Base-by-base conservation (phyloP, 805 yeast genomes). In the Kodamaea laetipori region DNA sequence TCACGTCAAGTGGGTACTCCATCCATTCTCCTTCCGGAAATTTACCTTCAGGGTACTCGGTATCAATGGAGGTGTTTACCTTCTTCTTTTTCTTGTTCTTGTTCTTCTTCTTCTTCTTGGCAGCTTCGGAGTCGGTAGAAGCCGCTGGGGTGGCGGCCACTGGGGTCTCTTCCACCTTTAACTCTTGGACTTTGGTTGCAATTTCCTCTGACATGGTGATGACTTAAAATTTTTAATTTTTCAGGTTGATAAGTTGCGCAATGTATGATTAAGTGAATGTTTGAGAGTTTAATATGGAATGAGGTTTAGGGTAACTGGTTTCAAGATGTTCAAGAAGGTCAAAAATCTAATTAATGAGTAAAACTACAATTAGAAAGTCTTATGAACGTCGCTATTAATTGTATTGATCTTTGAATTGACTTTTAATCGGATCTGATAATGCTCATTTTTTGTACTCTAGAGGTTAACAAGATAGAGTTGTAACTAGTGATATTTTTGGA, bases 1-100 rank as follows among this genome's bases (percentile, higher is more conserved):
- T 81, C 19, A 69, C 57, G 44, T 85, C 89, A 47, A 78, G 77
- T 8, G 79, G 80, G 58, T 90, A 89, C 43, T 89, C 95, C 62
- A 72, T 69, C 83, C 90, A 85, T 67, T 88, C 84, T 41, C 97
- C 97, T 58, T 83, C 94, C 4, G 97, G 97, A 58, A 79, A 90
- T 1, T 71, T 67, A 0, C 81, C 86, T 23, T 80, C 84, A 0
- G 92, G 84, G 63, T 78, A 92, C 40, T 81, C 71, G 33, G 74
- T 70, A 16, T 81, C 78, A 44, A 94, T 82, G 13, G 43, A 40
- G 21, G 31, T 35, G 27, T 15, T 6, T 4, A n/a, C n/a, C 52
- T 71, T 71, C 61, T 75, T 73, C 60, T 71, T 74, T 64, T 72
- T 75, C 57, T 71, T 78, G 55, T 77, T 76, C 41, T 58, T 52